Base-by-base conservation (phyloP, 2,329 filamentous ascomycete genomes). In the Colletotrichum tamarilloi region DNA sequence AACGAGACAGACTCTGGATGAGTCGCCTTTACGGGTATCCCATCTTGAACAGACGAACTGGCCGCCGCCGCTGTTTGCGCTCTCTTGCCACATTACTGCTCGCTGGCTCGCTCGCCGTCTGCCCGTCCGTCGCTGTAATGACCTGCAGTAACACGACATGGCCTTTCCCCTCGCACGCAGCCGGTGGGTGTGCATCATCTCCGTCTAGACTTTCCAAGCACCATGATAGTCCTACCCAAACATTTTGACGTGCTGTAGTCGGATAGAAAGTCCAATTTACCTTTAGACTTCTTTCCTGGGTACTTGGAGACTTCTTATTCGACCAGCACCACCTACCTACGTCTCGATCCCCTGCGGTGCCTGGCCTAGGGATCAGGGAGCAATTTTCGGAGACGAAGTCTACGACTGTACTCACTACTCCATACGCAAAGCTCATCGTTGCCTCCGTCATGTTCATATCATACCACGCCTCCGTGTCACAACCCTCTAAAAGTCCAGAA, bases 401-500 rank as follows among this genome's bases (percentile, higher is more conserved):
- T 46, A 53, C 53, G 52, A 22, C 67, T n/a, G 46, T 60, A 42
- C 30, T 53, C 55, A 42, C 28, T 64, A 32, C 30, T 53, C 55
- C 55, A 22, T 64, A n/a, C 19, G 42, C 38, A 30, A 11, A 19
- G n/a, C 19, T 30, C 58, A 38, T 52, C n/a, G 35, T 62, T 53
- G 24, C 57, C 14, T 28, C 38, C 38, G 16, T 38, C 59, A 73
- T 22, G 38, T 19, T 35, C 32, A 35, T 12, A 62, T 65, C 70
- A 70, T 65, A 52, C 67, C 70, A 73, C 56, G 53, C 35, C 65
- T 32, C 67, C 55, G 53, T 73, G 59, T 56, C 56, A 59, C 65
- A 68, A 64, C 30, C 53, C 59, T 35, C 66, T 28, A 28, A 57
- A 42, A 60, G 14, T 53, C 58, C 26, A 65, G 49, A 22, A 42